Conservation (phyloP, 805 yeast species). For the Cyberlindnera petersonii region DNA sequence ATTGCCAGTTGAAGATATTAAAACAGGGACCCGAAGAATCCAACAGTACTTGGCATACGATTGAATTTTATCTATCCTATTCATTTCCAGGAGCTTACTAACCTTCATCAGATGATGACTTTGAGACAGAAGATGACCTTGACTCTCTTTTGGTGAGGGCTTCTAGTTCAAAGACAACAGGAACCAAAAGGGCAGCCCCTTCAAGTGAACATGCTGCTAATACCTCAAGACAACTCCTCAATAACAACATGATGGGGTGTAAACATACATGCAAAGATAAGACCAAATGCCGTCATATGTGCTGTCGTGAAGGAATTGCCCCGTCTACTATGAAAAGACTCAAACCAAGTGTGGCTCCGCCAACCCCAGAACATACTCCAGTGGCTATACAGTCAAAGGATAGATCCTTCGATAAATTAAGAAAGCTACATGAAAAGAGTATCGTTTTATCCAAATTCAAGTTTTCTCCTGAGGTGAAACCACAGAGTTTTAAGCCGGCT, state of each 20-base stretch:
- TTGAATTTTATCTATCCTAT: not conserved
- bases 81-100: constrained; percentile 6
- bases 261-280: constrained; percentile 41
- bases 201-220: too few relatives aligned
- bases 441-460: too few relatives aligned
- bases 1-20: not conserved
- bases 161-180: constrained; percentile 3
- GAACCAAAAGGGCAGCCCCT: not conserved
- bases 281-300: constrained; percentile 40
- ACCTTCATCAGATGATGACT: constrained; percentile 18
- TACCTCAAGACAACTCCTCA: constrained; percentile 21
- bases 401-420: not conserved
- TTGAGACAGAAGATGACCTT: constrained; percentile 25
- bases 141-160: constrained; percentile 30
- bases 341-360: not conserved
- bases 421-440: not conserved
- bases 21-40: not conserved
- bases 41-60: not conserved
- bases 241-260: constrained; percentile 33
- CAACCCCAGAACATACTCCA: not conserved
- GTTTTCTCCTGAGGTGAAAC: too few relatives aligned
- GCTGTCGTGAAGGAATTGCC: constrained; percentile 44
- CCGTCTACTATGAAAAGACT: constrained; percentile 6
- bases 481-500: too few relatives aligned
- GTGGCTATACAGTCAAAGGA: not conserved